Percentiles rank a stretch among this genome's conserved stretches.
Conservation (phyloP, 23 red algal species). For the Pyropia yezoensis region DNA sequence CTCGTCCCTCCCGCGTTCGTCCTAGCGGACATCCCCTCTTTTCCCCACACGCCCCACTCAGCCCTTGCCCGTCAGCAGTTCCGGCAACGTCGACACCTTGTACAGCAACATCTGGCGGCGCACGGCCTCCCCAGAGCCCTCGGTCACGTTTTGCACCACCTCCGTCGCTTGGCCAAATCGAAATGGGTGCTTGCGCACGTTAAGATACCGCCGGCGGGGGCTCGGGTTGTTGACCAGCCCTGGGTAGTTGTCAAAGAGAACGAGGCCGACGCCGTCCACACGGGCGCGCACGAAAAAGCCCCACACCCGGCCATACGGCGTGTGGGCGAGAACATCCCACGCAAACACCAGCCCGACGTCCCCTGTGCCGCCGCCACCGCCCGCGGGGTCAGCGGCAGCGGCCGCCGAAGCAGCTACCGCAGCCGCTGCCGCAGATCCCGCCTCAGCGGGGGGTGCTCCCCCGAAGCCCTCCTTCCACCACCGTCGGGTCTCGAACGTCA, state of each 20-base stretch:
- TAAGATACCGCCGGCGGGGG: background rate
- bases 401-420: too few species aligned
- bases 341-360: too few species aligned
- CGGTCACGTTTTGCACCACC: background rate
- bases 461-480: constrained; percentile 62
- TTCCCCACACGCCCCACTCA: too few species aligned
- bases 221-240: background rate
- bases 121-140: background rate
- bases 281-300: background rate
- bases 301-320: background rate
- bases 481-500: constrained; percentile 29
- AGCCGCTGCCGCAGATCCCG: too few species aligned
- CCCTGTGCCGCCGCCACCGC: too few species aligned
- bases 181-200: background rate
- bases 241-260: constrained; percentile 2
- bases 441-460: too few species aligned
- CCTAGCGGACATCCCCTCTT: too few species aligned
- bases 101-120: background rate
- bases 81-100: too few species aligned
- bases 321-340: background rate
- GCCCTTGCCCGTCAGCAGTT: too few species aligned
- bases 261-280: background rate
- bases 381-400: too few species aligned
- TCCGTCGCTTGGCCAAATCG: background rate
- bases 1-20: too few species aligned